These are phyloP conservation scores for Yamadazyma sp. DNA, from an alignment of 805 yeast species.

Conservation along the genomic window DNA sequence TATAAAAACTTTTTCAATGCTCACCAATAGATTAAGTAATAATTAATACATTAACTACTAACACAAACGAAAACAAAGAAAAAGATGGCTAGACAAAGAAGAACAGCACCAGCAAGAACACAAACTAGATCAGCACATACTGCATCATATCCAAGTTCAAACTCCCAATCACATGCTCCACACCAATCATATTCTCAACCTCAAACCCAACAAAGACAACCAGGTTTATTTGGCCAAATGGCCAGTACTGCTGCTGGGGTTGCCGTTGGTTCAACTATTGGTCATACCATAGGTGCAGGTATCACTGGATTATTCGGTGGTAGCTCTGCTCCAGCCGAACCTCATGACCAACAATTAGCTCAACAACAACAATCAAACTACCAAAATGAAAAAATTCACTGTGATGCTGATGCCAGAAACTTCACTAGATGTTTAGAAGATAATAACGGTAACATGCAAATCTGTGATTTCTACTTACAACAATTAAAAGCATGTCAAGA, in stretches of 20 bases:
- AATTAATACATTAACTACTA: slow-evolving; percentile 5
- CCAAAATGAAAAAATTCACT: slow-evolving; percentile 50
- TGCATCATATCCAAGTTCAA: slow-evolving; percentile 66
- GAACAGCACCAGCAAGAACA: slow-evolving; percentile 44
- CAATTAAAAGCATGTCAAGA: slow-evolving; percentile 97
- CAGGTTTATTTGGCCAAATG: slow-evolving; percentile 95
- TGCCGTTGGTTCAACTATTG: slow-evolving; percentile 96
- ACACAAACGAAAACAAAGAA: too few relatives aligned
- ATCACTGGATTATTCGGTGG: slow-evolving; percentile 87
- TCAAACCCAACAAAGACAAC: slow-evolving; percentile 45
- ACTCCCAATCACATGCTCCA: slow-evolving; percentile 37
- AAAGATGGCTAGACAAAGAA: slow-evolving; percentile 53
- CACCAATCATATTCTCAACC: slow-evolving; percentile 51
- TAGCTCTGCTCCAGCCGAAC: slow-evolving; percentile 49
- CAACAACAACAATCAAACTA: slow-evolving; percentile 30
- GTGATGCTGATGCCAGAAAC: slow-evolving; percentile 92
- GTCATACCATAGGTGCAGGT: slow-evolving; percentile 96
- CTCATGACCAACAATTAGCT: slow-evolving; percentile 36
- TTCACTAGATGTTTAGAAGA: slow-evolving; percentile 95
- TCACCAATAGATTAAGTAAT: too few relatives aligned
- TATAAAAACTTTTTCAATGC: background rate
- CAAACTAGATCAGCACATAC: slow-evolving; percentile 75
- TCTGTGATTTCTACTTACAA: slow-evolving; percentile 94
- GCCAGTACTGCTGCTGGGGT: slow-evolving; percentile 99
- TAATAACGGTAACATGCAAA: slow-evolving; percentile 92